Evolutionary conservation across 2,329 filamentous ascomycete species (phyloP), one percentile per base, ranked within the genome.

Genomic region (Chrysoporthe austroafricana): DNA sequence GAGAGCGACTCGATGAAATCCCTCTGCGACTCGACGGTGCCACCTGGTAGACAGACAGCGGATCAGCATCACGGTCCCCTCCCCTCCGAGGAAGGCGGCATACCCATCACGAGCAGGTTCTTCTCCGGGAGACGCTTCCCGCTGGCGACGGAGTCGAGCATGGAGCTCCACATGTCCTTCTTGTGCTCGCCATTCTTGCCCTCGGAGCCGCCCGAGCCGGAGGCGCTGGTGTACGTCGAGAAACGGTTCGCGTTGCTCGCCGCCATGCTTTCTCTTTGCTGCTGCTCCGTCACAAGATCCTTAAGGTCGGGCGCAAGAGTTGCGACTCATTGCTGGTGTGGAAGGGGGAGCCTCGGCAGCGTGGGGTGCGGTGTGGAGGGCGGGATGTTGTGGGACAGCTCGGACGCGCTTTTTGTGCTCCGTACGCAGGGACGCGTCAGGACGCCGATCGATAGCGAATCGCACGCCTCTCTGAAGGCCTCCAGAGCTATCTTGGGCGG

Each of bases 151-250:
- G 88, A 90, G 79, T 96, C 93, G 73, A 97, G 85, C 91, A 97
- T 93, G 57, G 93, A 94, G 70, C 91, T 94, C 95, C 95, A 97
- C 79, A 97, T 90, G 77, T 97, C 93, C 80, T 92, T 93, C 82
- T 93, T 94, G 71, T 90, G 90, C 73, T 91, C 90, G 79, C 83
- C 86, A 81, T 87, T 86, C 72, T 85, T 85, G 73, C 81, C 81
- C 61, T 88, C 87, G 67, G 83, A 82, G 69, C 84, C 84, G 69
- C 73, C 78, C 71, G 83, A 88, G 68, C 73, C 78, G 50, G 68
- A 70, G 72, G 80, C 85, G 73, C 80, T 81, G 70, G 85, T 89
- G 80, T 85, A 87, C 74, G 82, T 88, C 69, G 86, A 88, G 76
- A 83, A 81, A 73, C 86, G 82, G 76, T 88, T 87, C 70, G 81